phyloP scores from a whole-genome alignment of 805 yeast genomes.

The Metschnikowia noctiluminum region DNA sequence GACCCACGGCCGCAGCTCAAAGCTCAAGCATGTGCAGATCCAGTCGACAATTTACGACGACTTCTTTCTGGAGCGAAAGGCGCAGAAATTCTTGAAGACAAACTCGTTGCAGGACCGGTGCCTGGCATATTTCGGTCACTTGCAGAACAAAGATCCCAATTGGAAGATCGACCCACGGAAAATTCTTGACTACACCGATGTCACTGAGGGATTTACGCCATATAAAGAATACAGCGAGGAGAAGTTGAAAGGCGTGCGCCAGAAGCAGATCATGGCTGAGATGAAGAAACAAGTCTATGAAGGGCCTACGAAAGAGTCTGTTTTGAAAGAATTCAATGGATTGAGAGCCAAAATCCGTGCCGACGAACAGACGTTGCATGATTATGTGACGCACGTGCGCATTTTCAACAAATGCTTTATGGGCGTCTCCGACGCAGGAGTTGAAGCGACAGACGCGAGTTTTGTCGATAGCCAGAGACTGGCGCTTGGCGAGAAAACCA shows the following conservation, averaged over 20 bases:
- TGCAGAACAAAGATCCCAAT: conserved; percentile 36
- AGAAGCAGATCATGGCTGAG: conserved; percentile 7
- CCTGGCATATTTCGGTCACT: conserved; percentile 41
- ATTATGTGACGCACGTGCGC: conserved; percentile 43
- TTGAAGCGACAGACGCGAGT: background rate
- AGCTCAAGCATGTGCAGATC: too few relatives aligned
- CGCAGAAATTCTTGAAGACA: background rate
- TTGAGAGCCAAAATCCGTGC: conserved; percentile 21
- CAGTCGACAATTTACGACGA: too few relatives aligned
- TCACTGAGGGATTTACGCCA: too few relatives aligned
- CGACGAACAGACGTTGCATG: conserved; percentile 37
- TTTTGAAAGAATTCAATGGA: conserved; percentile 27
- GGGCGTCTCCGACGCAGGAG: background rate
- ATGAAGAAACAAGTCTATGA: conserved; percentile 21
- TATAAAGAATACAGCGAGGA: too few relatives aligned
- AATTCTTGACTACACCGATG: conserved; percentile 28
- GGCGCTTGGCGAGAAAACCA: conserved; percentile 3
- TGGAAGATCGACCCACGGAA: conserved; percentile 43
- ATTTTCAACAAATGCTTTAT: conserved; percentile 47
- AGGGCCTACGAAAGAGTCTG: conserved; percentile 17
- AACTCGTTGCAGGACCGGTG: conserved; percentile 37
- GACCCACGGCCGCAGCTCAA: too few relatives aligned
- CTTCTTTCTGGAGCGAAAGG: too few relatives aligned
- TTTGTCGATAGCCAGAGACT: too few relatives aligned
- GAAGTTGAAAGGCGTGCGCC: conserved; percentile 20